Percentiles rank a stretch among this genome's conserved stretches.
phyloP scores from a whole-genome alignment of 1,284 basidiomycete genomes.

The Puccinia triticina region DNA sequence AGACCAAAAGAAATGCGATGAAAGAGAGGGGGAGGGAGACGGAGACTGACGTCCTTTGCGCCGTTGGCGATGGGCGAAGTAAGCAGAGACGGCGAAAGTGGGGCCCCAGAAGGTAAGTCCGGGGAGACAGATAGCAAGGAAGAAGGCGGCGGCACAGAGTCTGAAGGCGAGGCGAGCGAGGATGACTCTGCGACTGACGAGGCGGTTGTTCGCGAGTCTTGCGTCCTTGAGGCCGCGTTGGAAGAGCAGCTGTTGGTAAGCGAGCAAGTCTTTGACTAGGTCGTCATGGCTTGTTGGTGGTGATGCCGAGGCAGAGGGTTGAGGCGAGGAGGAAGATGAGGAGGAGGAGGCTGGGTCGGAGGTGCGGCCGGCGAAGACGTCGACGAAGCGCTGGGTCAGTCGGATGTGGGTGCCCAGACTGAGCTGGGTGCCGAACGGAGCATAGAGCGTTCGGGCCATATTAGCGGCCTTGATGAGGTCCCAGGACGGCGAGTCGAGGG shows the following conservation, averaged over 20 bases:
- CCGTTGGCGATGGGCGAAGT: constrained; percentile 63
- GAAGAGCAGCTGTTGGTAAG: constrained; percentile 59
- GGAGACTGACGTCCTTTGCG: constrained; percentile 25
- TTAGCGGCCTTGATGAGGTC: constrained; percentile 73
- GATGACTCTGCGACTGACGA: constrained; percentile 66
- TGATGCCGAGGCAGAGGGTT: not conserved
- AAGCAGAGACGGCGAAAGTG: constrained; percentile 70
- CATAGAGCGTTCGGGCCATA: constrained; percentile 75
- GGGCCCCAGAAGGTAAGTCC: constrained; percentile 79
- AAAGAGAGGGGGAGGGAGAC: not conserved
- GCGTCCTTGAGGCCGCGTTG: constrained; percentile 53
- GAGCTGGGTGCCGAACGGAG: constrained; percentile 78
- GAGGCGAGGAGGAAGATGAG: constrained; percentile 59
- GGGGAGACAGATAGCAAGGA: constrained; percentile 74
- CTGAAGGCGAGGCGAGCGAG: constrained; percentile 70
- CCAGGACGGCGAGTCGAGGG: constrained; percentile 80
- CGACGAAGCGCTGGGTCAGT: constrained; percentile 66
- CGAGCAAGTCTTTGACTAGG: constrained; percentile 75
- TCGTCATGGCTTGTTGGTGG: constrained; percentile 21
- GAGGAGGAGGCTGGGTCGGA: constrained; percentile 66
- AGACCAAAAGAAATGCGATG: constrained; percentile 10
- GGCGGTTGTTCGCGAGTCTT: constrained; percentile 53
- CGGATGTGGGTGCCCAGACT: constrained; percentile 62
- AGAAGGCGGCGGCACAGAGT: constrained; percentile 68
- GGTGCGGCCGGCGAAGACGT: constrained; percentile 65